Evolutionary conservation across 2,329 filamentous ascomycete genomes (phyloP), one percentile per base, ranked within the genome.

Genomic region (Aspergillus sp.): DNA sequence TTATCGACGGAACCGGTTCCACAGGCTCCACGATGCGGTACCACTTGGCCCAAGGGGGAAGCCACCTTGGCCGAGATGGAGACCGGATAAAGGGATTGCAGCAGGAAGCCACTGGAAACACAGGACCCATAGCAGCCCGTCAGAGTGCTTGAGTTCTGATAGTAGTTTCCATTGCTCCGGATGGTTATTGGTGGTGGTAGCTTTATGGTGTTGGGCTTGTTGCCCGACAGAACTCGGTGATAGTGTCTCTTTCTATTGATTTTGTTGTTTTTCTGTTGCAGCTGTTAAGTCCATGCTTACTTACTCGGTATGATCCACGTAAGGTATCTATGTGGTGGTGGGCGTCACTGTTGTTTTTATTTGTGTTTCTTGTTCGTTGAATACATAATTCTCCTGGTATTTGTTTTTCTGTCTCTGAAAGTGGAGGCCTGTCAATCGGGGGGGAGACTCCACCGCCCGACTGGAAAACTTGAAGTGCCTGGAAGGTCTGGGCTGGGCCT

Each of bases 1-100:
- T 60, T 55, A 39, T 59, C 57, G 55, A 64, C 57, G 57, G 53
- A 58, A 57, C 51, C 49, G 63, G 68, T 68, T 66, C 65, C 67
- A 68, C 66, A 59, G 64, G 59, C 47, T 64, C 64, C 64, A 65
- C 60, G 63, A 62, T 59, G 38, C 60, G 53, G 68, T 69, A 63
- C 65, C 65, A 69, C 67, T 62, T 61, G 57, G 60, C 62, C 59
- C 54, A 59, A 62, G 38, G 36, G 60, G 51, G 21, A 42, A 61
- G 59, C 56, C 48, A 58, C 58, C 42, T 60, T 55, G 53, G 41
- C 41, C 51, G 21, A 13, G 52, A 32, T 30, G 38, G 8, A 17
- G 11, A 23, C 47, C 30, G 7, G 19, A 23, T n/a, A 23, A 32
- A 39, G 25, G 32, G 23, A 54, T 32, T 32, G 38, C 30, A 41